These are phyloP conservation scores for Metschnikowia continentalis DNA, from an alignment of 805 yeast species.

Conservation along the genomic window DNA sequence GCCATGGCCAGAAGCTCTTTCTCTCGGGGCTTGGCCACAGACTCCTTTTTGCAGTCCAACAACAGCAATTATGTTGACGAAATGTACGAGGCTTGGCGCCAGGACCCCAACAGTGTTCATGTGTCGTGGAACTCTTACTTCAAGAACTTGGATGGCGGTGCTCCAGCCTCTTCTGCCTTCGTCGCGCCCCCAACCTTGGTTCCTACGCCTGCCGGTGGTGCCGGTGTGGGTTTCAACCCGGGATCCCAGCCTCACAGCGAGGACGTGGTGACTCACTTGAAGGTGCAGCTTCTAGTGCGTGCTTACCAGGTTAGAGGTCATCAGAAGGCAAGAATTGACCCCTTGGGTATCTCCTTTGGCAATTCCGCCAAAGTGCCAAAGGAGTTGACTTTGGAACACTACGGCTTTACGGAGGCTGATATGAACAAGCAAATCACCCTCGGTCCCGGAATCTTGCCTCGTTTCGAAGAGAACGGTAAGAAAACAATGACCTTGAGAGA, in stretches of 20 bases:
- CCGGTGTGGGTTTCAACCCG: constrained; percentile 51
- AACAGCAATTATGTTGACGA: constrained; percentile 94
- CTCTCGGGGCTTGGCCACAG: constrained; percentile 41
- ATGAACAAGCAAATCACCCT: constrained; percentile 76
- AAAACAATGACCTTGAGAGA: constrained; percentile 71
- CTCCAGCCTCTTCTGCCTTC: constrained; percentile 70
- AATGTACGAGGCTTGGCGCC: constrained; percentile 93
- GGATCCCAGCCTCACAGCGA: constrained; percentile 47
- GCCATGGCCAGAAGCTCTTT: constrained; percentile 20
- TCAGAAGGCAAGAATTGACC: constrained; percentile 91
- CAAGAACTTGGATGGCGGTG: constrained; percentile 75
- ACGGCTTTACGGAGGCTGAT: constrained; percentile 86
- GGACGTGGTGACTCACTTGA: constrained; percentile 81
- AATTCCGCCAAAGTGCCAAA: constrained; percentile 63
- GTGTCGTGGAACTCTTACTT: constrained; percentile 97
- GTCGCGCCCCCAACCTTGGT: constrained; percentile 88
- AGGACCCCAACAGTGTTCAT: constrained; percentile 89
- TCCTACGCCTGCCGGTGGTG: constrained; percentile 78
- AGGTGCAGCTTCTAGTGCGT: constrained; percentile 92
- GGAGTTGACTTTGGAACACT: constrained; percentile 88
- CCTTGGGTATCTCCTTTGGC: constrained; percentile 87
- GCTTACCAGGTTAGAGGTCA: constrained; percentile 99
- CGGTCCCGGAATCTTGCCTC: constrained; percentile 96
- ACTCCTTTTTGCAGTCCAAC: constrained; percentile 76
- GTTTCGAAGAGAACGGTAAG: constrained; percentile 68